Conservation (phyloP, 2,329 filamentous ascomycete genomes). For the Alternaria burnsii region DNA sequence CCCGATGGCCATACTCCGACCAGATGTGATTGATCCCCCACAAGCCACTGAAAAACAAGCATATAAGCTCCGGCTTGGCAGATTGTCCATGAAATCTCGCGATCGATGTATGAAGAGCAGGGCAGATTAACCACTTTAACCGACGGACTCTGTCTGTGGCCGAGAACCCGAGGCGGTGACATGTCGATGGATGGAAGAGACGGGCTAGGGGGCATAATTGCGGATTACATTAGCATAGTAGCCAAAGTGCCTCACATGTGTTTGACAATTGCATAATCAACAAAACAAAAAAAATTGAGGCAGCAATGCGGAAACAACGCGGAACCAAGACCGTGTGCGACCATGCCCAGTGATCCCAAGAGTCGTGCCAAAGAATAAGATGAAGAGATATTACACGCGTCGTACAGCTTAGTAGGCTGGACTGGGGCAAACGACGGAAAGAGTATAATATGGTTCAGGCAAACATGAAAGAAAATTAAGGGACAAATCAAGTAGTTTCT, state of each 20-base stretch:
- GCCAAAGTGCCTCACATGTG: constrained; percentile 1
- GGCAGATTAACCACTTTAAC: no score
- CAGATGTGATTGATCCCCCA: background rate
- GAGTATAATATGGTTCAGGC: no score
- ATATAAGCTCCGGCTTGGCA: background rate
- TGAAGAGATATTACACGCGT: background rate
- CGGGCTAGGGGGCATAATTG: no score
- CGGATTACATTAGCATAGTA: background rate
- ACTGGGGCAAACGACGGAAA: no score
- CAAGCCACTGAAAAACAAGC: background rate
- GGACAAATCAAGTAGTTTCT: no score
- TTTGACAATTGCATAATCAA: background rate
- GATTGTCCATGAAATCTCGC: background rate
- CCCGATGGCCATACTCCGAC: background rate
- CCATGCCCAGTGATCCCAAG: background rate
- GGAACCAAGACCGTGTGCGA: background rate
- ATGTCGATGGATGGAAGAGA: no score
- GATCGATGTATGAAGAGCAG: background rate
- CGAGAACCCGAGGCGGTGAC: no score
- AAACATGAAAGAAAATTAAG: no score
- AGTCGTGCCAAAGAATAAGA: background rate
- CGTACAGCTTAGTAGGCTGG: no score
- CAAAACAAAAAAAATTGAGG: background rate
- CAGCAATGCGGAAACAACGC: background rate
- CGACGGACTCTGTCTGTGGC: no score